Percentiles rank a stretch among this genome's conserved stretches.
phyloP scores from a whole-genome alignment of 495 filamentous ascomycete genomes.

The Neurospora pannonica region DNA sequence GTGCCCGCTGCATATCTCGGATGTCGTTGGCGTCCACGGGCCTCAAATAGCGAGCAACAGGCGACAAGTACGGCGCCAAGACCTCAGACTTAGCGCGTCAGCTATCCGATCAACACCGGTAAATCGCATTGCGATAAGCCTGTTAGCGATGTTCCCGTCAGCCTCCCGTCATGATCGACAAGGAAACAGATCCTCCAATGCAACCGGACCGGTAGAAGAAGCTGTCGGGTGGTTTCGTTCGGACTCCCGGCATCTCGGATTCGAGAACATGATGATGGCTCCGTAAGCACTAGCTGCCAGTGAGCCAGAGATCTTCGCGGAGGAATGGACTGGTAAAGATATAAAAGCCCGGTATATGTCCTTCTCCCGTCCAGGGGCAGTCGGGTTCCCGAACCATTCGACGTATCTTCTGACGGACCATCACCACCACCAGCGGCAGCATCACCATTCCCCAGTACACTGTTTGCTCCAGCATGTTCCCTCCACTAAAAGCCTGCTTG shows the following conservation, averaged over 20 bases:
- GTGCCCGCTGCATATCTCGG: not conserved
- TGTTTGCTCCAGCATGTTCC: not conserved
- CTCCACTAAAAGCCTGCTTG: not conserved
- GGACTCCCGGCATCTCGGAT: not conserved
- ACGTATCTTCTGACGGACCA: not conserved
- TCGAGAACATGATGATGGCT: not conserved
- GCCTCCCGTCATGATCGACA: no score
- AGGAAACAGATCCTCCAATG: not conserved
- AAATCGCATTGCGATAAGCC: not conserved
- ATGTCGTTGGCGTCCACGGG: not conserved
- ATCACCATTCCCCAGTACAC: not conserved
- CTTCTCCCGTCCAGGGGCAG: no score
- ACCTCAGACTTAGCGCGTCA: not conserved
- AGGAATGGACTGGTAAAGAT: not conserved
- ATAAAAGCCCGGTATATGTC: not conserved
- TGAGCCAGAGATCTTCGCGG: not conserved
- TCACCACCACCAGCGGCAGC: not conserved
- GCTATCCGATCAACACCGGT: not conserved
- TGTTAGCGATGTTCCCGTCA: not conserved
- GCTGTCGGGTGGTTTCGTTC: no score
- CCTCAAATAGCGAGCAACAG: not conserved
- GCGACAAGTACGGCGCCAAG: not conserved
- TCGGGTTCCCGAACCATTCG: no score
- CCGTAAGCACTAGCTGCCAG: not conserved
- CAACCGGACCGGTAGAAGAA: not conserved